A percentile compares a stretch with the other conserved stretches of the same genome.
These are phyloP conservation scores for Xylaria sp. DNA, from an alignment of 2,329 filamentous ascomycete species.

Conservation along the genomic window DNA sequence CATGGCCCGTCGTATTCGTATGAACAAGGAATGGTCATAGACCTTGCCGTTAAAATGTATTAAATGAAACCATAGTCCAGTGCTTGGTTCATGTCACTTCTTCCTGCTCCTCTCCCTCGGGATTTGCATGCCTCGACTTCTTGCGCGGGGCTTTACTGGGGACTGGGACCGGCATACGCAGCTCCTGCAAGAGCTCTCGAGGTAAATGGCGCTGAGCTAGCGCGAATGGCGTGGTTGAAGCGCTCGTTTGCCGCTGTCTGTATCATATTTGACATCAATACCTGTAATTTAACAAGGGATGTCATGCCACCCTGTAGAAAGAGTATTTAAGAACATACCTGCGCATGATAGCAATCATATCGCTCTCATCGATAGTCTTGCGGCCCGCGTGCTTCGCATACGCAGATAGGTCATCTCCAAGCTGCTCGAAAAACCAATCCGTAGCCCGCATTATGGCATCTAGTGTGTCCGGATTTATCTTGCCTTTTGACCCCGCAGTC, in stretches of 20 bases:
- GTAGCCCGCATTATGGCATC: constrained; percentile 78
- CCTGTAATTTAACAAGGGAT: constrained; percentile 23
- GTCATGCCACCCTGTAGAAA: constrained; percentile 17
- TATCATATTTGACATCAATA: constrained; percentile 36
- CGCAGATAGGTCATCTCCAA: constrained; percentile 77
- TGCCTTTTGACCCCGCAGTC: constrained; percentile 68
- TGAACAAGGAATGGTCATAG: constrained; percentile 75
- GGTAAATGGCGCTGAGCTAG: constrained; percentile 84
- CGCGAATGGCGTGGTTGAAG: constrained; percentile 77
- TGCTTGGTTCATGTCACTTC: constrained; percentile 39
- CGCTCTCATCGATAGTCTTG: constrained; percentile 84
- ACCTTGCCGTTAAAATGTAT: constrained; percentile 6
- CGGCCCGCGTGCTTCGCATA: constrained; percentile 83
- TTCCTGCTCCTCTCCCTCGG: constrained; percentile 51
- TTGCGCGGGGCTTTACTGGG: constrained; percentile 55
- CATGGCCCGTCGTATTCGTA: constrained; percentile 73
- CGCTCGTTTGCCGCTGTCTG: constrained; percentile 79
- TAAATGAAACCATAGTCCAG: neutral
- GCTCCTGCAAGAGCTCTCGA: constrained; percentile 79
- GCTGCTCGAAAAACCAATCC: constrained; percentile 91
- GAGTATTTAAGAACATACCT: constrained; percentile 62
- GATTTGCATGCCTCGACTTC: constrained; percentile 46
- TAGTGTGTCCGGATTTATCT: constrained; percentile 75
- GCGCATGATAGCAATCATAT: constrained; percentile 81
- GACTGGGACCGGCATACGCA: constrained; percentile 70